Conservation (phyloP, 495 filamentous ascomycete genomes). For the Alectoria sarmentosa region DNA sequence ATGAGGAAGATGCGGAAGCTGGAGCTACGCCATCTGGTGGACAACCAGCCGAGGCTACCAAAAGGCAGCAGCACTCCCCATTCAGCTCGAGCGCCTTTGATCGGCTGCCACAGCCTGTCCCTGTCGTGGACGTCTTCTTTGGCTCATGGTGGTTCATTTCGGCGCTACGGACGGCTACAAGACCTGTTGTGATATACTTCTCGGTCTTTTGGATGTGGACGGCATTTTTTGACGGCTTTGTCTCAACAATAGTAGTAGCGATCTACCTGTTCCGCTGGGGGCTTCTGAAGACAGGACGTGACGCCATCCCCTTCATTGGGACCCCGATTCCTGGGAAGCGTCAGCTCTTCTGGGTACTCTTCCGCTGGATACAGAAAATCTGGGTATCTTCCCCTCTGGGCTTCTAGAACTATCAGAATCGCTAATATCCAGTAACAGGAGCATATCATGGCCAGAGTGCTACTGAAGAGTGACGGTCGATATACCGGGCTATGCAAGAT, state of each 20-base stretch:
- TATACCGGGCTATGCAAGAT: background rate
- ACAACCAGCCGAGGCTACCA: background rate
- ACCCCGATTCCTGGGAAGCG: background rate
- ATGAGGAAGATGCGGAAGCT: background rate
- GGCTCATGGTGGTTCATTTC: background rate
- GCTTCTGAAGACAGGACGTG: background rate
- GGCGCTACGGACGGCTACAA: background rate
- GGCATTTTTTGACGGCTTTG: background rate
- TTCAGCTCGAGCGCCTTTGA: background rate
- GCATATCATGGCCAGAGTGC: background rate
- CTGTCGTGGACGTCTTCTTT: background rate
- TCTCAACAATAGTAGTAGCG: background rate
- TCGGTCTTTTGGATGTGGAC: background rate
- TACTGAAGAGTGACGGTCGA: background rate
- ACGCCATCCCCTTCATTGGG: background rate
- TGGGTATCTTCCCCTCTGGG: background rate
- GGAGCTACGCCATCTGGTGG: background rate
- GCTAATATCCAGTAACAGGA: background rate
- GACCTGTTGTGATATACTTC: background rate
- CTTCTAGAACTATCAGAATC: background rate
- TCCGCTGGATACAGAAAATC: background rate
- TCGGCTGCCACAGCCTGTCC: background rate
- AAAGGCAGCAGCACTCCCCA: background rate
- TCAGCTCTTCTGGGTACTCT: background rate
- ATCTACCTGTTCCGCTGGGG: background rate